Conservation (phyloP, 225 moss, liverwort and hornwort species). For the Bryum argenteum region DNA sequence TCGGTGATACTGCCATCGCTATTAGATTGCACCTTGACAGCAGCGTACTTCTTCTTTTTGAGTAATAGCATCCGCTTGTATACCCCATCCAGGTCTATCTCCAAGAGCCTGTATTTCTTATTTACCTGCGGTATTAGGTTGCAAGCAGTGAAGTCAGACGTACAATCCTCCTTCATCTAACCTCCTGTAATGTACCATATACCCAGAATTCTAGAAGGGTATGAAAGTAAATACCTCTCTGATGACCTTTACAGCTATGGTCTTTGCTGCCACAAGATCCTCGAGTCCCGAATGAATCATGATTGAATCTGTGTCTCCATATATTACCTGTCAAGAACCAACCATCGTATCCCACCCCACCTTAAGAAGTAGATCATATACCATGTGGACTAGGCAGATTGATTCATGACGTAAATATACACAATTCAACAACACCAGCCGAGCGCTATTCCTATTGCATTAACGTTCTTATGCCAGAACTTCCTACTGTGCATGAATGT, state of each 20-base stretch:
- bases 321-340: slow-evolving; percentile 71
- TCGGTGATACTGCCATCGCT: slow-evolving; percentile 64
- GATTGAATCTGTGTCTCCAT: slow-evolving; percentile 98
- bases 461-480: slow-evolving; percentile 60
- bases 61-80: slow-evolving; percentile 96
- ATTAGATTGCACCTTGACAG: slow-evolving; percentile 81
- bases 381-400: background rate
- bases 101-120: slow-evolving; percentile 88
- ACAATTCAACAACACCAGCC: slow-evolving; percentile 8
- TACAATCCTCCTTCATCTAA: slow-evolving; percentile 1
- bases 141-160: background rate
- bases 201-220: slow-evolving; percentile 6
- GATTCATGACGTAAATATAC: background rate
- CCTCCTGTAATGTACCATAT: background rate
- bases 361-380: slow-evolving; percentile 4
- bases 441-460: background rate
- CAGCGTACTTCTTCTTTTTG: slow-evolving; percentile 99
- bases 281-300: slow-evolving; percentile 98
- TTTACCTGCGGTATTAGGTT: slow-evolving; percentile 68
- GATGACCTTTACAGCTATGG: slow-evolving; percentile 81
- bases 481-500: slow-evolving; percentile 50
- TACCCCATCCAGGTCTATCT: slow-evolving; percentile 96
- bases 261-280: slow-evolving; percentile 74
- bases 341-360: background rate
- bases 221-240: slow-evolving; percentile 67